phyloP scores from a whole-genome alignment of 2,329 filamentous ascomycete species.

The Tolypocladium sp. region DNA sequence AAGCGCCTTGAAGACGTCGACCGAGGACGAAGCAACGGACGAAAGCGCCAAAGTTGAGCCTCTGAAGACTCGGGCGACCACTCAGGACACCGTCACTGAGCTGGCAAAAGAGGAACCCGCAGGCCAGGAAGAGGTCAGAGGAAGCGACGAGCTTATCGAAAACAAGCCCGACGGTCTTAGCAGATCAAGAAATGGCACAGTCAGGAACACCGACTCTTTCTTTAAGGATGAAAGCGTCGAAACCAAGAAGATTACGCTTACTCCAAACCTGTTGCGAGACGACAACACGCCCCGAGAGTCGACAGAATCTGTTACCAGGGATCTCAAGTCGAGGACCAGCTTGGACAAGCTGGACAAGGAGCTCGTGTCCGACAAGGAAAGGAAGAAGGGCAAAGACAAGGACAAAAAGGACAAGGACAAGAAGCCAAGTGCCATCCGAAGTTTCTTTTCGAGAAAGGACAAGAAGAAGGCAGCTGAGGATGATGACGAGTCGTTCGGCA shows the following conservation, averaged over 20 bases:
- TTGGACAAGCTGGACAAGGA: conserved; percentile 58
- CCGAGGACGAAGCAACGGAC: conserved; percentile 30
- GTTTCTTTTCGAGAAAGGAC: conserved; percentile 54
- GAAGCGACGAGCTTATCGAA: conserved; percentile 61
- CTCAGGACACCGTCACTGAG: conserved; percentile 28
- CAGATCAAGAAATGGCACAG: conserved; percentile 73
- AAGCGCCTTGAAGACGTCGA: conserved; percentile 17
- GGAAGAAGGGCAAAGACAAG: conserved; percentile 65
- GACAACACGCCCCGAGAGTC: conserved; percentile 54
- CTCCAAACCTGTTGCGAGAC: conserved; percentile 82
- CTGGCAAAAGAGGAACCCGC: conserved; percentile 20
- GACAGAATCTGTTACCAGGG: conserved; percentile 31
- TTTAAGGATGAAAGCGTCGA: conserved; percentile 94
- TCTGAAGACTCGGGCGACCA: conserved; percentile 37
- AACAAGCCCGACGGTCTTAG: conserved; percentile 40
- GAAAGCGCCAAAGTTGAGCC: conserved; percentile 48
- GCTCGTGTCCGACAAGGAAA: conserved; percentile 57
- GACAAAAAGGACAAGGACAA: conserved; percentile 68
- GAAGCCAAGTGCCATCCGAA: conserved; percentile 47
- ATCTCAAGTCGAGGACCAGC: conserved; percentile 51
- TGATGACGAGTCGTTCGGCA: conserved; percentile 52
- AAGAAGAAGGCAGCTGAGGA: conserved; percentile 48
- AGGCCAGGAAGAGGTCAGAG: conserved; percentile 27
- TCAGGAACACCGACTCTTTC: conserved; percentile 91
- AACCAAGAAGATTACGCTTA: conserved; percentile 94